Evolutionary conservation across 176 grass and related monocot genomes (phyloP), one percentile per base, ranked within the genome.

Genomic region (Lolium multiflorum): DNA sequence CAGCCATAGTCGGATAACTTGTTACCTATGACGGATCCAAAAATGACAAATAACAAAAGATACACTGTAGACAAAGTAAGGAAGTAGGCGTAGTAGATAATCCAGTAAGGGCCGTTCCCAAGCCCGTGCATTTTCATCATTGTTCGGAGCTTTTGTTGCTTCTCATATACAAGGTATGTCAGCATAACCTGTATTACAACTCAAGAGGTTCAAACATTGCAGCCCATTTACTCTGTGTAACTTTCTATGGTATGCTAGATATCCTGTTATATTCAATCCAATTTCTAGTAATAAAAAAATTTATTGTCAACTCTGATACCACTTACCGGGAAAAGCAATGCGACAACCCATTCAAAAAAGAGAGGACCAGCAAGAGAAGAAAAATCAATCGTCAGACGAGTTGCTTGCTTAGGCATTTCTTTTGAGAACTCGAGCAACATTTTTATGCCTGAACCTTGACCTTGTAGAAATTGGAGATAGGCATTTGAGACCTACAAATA

Each of bases 101-200:
- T 77, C 96, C 96, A 98, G 77, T 98, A 98, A 48, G 96, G 96
- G 22, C 83, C 93, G 78, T 98, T 88, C 60, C 90, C 92, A 73
- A 98, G 92, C 47, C 96, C 96, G 46, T 98, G 91, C 96, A 98
- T 93, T 90, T 98, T 98, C 96, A 98, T 98, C 93, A 98, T 98
- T 81, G 89, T 95, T 78, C 92, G 89, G 49, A 93, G 88, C 81
- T 98, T 98, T 74, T 98, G 91, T 89, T 98, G 96, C 83, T 95
- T 98, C 88, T 98, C 96, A 54, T 95, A 95, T 48, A 95, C 91
- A 70, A 95, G 90, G 81, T 93, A 95, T 72, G 83, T 91, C 76
- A 98, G 79, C 76, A 98, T 92, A 87, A 98, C 91, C 96, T 98
- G 78, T 81, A 90, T 55, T 81, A 50, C n/a, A 91, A 49, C n/a